phyloP scores from a whole-genome alignment of 371 early-diverging fungal genomes.

The Lichtheimia ramosa region DNA sequence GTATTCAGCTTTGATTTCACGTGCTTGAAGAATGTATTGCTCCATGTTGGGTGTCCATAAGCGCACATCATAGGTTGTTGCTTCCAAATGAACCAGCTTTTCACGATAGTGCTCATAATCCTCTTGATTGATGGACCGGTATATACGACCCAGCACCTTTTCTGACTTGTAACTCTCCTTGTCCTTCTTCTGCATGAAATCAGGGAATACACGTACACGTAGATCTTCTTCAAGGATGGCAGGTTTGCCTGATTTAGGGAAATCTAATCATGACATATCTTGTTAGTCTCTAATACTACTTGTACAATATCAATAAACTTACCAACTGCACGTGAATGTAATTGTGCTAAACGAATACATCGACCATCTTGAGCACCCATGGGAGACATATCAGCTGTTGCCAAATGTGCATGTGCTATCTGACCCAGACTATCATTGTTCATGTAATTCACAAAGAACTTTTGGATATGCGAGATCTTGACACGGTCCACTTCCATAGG shows the following conservation, averaged over 20 bases:
- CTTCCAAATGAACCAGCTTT: constrained; percentile 11
- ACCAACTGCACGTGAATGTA: constrained; percentile 61
- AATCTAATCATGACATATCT: constrained; percentile 19
- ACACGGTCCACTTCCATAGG: constrained; percentile 44
- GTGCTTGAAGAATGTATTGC: constrained; percentile 56
- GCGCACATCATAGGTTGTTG: constrained; percentile 41
- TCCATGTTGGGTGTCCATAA: constrained; percentile 58
- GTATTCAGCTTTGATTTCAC: constrained; percentile 36
- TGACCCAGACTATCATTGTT: constrained; percentile 71
- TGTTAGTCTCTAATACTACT: too few relatives aligned
- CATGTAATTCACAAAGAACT: constrained; percentile 79
- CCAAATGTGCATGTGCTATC: constrained; percentile 79
- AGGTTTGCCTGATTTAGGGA: constrained; percentile 50
- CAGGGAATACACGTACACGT: constrained; percentile 62
- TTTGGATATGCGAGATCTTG: constrained; percentile 52
- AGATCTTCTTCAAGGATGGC: constrained; percentile 41
- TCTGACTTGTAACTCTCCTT: constrained; percentile 56
- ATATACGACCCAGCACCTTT: constrained; percentile 68
- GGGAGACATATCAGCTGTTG: constrained; percentile 57
- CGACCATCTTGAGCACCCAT: constrained; percentile 51
- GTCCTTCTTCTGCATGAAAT: constrained; percentile 78
- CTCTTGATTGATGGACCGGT: constrained; percentile 46
- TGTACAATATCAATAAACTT: constrained; percentile 3
- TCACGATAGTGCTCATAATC: constrained; percentile 39
- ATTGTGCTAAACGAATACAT: constrained; percentile 66